phyloP scores from a whole-genome alignment of 257 asterid species.

The Fraxinus americana region DNA sequence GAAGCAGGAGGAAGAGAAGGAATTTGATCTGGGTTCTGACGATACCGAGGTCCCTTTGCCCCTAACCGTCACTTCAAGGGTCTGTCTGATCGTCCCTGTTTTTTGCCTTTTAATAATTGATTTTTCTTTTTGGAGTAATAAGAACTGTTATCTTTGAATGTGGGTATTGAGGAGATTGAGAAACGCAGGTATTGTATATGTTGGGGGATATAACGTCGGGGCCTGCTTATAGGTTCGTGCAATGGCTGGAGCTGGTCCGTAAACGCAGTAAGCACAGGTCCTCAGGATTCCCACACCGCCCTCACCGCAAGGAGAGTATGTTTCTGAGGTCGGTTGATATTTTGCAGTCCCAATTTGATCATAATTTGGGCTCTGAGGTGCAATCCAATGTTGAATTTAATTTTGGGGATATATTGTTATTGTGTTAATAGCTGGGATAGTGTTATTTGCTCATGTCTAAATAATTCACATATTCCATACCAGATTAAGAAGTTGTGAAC shows the following conservation, averaged over 20 bases:
- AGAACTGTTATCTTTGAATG: constrained; percentile 9
- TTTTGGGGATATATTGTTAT: not conserved
- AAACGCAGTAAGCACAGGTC: constrained; percentile 81
- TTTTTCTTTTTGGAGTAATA: not conserved
- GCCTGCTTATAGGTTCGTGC: constrained; percentile 87
- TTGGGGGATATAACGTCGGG: constrained; percentile 96
- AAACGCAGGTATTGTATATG: constrained; percentile 89
- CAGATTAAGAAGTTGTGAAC: not conserved
- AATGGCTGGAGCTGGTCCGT: constrained; percentile 99
- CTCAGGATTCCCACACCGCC: constrained; percentile 88
- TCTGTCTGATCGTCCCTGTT: constrained; percentile 15
- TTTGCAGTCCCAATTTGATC: constrained; percentile 6
- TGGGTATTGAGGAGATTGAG: constrained; percentile 15
- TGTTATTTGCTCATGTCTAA: not conserved
- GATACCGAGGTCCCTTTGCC: constrained; percentile 86
- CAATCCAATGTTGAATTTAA: constrained; percentile 6
- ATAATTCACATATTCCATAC: not conserved
- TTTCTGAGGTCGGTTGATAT: constrained; percentile 60
- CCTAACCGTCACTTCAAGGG: constrained; percentile 95
- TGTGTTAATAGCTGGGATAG: not conserved
- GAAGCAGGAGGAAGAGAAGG: constrained; percentile 82
- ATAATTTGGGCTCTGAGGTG: not conserved
- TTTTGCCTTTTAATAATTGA: too few relatives aligned
- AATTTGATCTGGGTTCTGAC: constrained; percentile 65
- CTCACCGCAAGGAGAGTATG: constrained; percentile 56